Base-by-base conservation (phyloP, 2,329 filamentous ascomycete genomes). In the Fusarium algeriense region DNA sequence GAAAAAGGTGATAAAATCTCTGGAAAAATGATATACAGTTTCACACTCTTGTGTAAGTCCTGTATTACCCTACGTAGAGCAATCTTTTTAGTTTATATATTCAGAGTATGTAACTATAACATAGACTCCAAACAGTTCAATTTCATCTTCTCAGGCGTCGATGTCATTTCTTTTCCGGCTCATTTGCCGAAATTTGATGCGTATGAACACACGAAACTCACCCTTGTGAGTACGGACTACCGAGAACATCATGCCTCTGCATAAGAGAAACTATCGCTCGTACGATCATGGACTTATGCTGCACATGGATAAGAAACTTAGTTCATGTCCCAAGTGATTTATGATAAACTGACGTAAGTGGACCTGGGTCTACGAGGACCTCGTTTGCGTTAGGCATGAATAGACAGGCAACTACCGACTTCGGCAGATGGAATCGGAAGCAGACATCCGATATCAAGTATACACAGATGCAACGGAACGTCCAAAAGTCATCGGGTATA, bases 311-410 rank as follows among this genome's bases (percentile, higher is more conserved):
- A 13, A 4, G 3, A 19, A 44, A 26, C 10, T 7, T 19, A 7
- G 19, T 26, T 12, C 14, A 10, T 44, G 4, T 23, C 10, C n/a
- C 15, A 11, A 13, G 1, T 5, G 23, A 7, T 10, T 19, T 8
- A 23, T 13, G 0, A 19, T n/a, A 4, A 7, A 8, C 23, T 28
- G 26, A 8, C 3, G 11, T 12, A 13, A 11, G 17, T 28, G 11
- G 43, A 9, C 4, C 11, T 2, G 9, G 5, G 3, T 12, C 3
- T 14, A 26, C 2, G 2, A 45, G 3, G 6, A 13, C 23, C 7
- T 19, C 17, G 11, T 9, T 4, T 11, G 23, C 14, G 4, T 4
- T 26, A 12, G 17, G 23, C 11, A 17, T 26, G 5, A 28, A 19
- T 5, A 45, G 10, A 9, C 43, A 11, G 43, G 15, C 15, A 13